phyloP scores from a whole-genome alignment of 73 alveolate genomes.

The Blepharisma stoltei region DNA sequence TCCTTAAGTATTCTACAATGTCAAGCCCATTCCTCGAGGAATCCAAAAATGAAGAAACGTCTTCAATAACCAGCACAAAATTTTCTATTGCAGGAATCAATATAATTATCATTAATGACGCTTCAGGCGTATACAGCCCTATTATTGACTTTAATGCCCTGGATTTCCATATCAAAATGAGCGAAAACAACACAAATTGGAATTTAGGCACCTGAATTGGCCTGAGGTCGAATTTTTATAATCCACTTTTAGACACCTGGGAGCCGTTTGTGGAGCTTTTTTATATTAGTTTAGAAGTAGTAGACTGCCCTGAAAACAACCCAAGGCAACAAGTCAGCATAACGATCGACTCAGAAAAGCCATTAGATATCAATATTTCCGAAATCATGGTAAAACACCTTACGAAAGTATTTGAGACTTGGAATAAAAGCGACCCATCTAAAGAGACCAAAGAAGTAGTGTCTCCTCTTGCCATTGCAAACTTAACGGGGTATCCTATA shows the following conservation, averaged over 20 bases:
- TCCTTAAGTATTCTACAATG: too few relatives aligned
- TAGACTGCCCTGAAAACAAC: background rate
- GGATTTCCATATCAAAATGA: too few relatives aligned
- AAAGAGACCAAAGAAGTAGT: background rate
- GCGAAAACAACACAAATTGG: too few relatives aligned
- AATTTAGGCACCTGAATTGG: background rate
- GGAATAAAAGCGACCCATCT: constrained; percentile 6
- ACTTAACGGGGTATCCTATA: background rate
- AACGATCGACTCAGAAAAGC: background rate
- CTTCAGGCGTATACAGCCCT: background rate
- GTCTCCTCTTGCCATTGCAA: background rate
- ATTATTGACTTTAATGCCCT: background rate
- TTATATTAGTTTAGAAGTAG: background rate
- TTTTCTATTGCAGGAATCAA: constrained; percentile 14
- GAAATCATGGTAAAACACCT: constrained; percentile 20
- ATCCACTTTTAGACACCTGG: constrained; percentile 19
- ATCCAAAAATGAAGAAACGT: too few relatives aligned
- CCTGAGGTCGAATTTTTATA: constrained; percentile 5
- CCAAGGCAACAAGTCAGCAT: background rate
- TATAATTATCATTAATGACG: constrained; percentile 10
- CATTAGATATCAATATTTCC: background rate
- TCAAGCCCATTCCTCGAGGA: too few relatives aligned
- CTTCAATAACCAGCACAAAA: background rate
- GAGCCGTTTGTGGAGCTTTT: constrained; percentile 28
- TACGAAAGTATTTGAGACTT: background rate